Percentiles rank a stretch among this genome's conserved stretches.
These are phyloP conservation scores for Termitomyces sp. DNA, from an alignment of 768 basidiomycete genomes.

Conservation along the genomic window DNA sequence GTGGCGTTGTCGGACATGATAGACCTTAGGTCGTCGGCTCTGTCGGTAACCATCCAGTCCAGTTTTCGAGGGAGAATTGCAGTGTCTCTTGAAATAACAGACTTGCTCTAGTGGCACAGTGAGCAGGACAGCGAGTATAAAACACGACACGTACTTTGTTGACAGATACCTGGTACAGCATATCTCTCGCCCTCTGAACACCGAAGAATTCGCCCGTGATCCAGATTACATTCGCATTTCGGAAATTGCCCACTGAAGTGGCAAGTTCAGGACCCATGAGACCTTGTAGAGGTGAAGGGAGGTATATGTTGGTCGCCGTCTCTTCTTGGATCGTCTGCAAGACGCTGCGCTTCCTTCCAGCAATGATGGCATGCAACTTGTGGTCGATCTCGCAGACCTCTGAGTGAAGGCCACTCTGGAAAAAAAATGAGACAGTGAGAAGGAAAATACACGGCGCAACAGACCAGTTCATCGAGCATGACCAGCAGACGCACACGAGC, in stretches of 20 bases:
- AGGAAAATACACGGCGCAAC: conserved; percentile 24
- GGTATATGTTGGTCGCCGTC: conserved; percentile 95
- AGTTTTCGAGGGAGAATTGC: conserved; percentile 94
- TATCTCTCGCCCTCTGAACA: conserved; percentile 91
- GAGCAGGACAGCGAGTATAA: conserved; percentile 1
- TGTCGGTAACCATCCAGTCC: conserved; percentile 98
- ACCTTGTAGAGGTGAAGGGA: conserved; percentile 86
- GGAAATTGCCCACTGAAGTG: conserved; percentile 37
- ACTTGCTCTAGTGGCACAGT: conserved; percentile 59
- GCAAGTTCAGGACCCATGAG: conserved; percentile 67
- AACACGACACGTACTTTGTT: conserved; percentile 59
- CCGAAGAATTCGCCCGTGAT: conserved; percentile 98
- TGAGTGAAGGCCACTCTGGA: conserved; percentile 83
- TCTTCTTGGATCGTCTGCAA: conserved; percentile 95
- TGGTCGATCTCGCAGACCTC: conserved; percentile 93
- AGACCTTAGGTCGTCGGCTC: conserved; percentile 85
- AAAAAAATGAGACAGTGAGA: conserved; percentile 13
- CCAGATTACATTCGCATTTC: conserved; percentile 79
- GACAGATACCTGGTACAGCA: conserved; percentile 84
- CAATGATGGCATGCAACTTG: conserved; percentile 88
- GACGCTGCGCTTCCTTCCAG: conserved; percentile 80
- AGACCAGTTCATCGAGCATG: conserved; percentile 90
- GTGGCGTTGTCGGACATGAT: conserved; percentile 97
- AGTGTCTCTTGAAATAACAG: conserved; percentile 87
- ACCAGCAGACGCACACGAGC: conserved; percentile 89